A percentile compares a stretch with the other conserved stretches of the same genome.
Conservation (phyloP, 495 filamentous ascomycete genomes). For the Lophium mytilinum region DNA sequence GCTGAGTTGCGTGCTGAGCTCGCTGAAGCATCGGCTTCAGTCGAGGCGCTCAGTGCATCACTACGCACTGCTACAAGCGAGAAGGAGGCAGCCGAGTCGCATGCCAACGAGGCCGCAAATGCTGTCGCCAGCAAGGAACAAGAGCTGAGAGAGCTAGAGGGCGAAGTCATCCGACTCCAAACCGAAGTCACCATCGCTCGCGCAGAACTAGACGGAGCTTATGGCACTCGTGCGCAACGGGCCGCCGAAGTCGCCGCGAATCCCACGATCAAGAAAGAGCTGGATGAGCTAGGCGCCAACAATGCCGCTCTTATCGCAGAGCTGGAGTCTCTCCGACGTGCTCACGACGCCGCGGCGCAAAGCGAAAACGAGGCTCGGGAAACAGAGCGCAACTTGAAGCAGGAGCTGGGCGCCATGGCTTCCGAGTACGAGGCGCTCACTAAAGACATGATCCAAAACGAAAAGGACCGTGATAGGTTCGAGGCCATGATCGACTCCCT, state of each 20-base stretch:
- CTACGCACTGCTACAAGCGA: slow-evolving; percentile 9
- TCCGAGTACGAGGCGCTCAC: slow-evolving; percentile 83
- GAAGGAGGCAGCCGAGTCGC: slow-evolving; percentile 19
- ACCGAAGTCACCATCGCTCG: slow-evolving; percentile 88
- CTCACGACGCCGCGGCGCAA: slow-evolving; percentile 14
- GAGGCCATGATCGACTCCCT: slow-evolving; percentile 65
- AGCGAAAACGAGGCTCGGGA: slow-evolving; percentile 16
- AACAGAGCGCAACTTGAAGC: slow-evolving; percentile 53
- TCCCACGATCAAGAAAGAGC: slow-evolving; percentile 19
- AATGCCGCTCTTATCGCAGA: slow-evolving; percentile 46
- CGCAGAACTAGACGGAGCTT: slow-evolving; percentile 91
- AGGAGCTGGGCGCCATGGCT: slow-evolving; percentile 73
- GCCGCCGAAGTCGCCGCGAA: slow-evolving; percentile 27
- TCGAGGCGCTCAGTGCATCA: slow-evolving; percentile 8
- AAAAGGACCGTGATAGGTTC: slow-evolving; percentile 72
- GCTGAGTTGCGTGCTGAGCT: slow-evolving; percentile 24
- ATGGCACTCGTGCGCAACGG: slow-evolving; percentile 46
- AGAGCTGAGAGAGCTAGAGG: slow-evolving; percentile 59
- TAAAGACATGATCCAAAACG: slow-evolving; percentile 73
- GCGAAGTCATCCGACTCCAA: slow-evolving; percentile 74
- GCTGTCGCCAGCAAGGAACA: slow-evolving; percentile 17
- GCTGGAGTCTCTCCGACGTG: slow-evolving; percentile 27
- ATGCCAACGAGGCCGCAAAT: slow-evolving; percentile 2
- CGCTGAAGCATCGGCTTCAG: slow-evolving; percentile 11
- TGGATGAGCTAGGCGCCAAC: slow-evolving; percentile 51